These are phyloP conservation scores for Crithidia bombi DNA, from an alignment of 208 protist genomes.

Conservation along the genomic window DNA sequence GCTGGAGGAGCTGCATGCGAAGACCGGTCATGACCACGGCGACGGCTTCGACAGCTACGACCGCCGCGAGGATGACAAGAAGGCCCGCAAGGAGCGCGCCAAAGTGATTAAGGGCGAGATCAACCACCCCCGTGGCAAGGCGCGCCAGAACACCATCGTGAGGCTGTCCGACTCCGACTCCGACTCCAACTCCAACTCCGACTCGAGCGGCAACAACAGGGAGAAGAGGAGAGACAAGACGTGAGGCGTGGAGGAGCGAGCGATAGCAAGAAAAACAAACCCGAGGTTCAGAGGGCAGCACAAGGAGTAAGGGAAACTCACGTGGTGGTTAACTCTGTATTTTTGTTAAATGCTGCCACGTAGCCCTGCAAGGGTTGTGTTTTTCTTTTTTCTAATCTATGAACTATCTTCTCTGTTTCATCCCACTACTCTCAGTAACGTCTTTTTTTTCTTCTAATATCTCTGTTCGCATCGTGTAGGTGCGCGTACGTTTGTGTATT, in stretches of 20 bases:
- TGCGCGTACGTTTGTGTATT: background rate
- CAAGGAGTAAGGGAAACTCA: too few species aligned
- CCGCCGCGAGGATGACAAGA: constrained; percentile 68
- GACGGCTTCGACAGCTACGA: constrained; percentile 88
- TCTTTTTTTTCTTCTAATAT: background rate
- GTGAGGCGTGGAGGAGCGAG: background rate
- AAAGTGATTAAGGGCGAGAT: constrained; percentile 79
- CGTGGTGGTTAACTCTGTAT: too few species aligned
- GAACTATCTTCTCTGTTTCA: too few species aligned
- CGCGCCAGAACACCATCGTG: constrained; percentile 60
- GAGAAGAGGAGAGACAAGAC: constrained; percentile 9
- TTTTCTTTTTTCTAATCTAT: too few species aligned
- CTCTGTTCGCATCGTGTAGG: background rate
- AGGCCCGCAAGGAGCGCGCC: constrained; percentile 50
- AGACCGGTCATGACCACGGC: constrained; percentile 41
- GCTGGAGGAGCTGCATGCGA: constrained; percentile 62
- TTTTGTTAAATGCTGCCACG: too few species aligned
- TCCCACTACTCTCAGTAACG: too few species aligned
- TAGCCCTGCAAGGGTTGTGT: too few species aligned
- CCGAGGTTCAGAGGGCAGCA: too few species aligned
- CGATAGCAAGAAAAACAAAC: background rate
- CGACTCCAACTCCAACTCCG: too few species aligned
- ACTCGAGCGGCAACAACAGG: constrained; percentile 44
- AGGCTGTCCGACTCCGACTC: constrained; percentile 48
- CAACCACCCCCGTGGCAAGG: constrained; percentile 84